These are phyloP conservation scores for Candida adriatica DNA, from an alignment of 805 yeast genomes.

Conservation along the genomic window DNA sequence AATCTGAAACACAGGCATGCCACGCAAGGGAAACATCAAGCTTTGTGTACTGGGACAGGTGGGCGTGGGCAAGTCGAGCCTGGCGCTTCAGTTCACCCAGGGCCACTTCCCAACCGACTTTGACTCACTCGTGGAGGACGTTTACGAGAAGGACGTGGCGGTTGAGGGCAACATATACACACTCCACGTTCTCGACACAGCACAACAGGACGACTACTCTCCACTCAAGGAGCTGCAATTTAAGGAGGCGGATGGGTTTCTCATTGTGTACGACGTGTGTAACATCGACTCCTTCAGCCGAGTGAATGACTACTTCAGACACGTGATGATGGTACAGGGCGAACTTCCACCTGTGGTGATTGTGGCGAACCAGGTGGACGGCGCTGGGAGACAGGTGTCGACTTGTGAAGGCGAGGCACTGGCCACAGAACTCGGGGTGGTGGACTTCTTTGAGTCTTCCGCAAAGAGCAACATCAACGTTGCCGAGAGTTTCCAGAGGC, in stretches of 20 bases:
- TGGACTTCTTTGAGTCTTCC: constrained; percentile 14
- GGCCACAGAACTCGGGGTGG: constrained; percentile 12
- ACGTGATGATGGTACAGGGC: constrained; percentile 13
- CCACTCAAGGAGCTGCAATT: constrained; percentile 48
- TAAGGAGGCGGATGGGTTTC: constrained; percentile 18
- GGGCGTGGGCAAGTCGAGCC: constrained; percentile 63
- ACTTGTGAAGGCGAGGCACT: constrained; percentile 12
- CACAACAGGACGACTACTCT: constrained; percentile 76
- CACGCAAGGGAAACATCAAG: constrained; percentile 1
- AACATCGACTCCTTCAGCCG: constrained; percentile 10
- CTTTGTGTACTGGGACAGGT: constrained; percentile 56
- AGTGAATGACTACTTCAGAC: constrained; percentile 12
- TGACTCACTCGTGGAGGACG: constrained; percentile 64
- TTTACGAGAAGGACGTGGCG: constrained; percentile 48
- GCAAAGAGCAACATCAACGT: constrained; percentile 15
- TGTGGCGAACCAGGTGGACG: constrained; percentile 16
- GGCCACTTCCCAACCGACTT: constrained; percentile 58
- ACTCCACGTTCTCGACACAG: constrained; percentile 65
- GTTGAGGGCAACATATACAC: constrained; percentile 47
- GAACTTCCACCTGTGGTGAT: constrained; percentile 16
- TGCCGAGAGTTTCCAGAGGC: constrained; percentile 11
- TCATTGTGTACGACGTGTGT: constrained; percentile 15
- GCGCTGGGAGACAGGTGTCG: constrained; percentile 9
- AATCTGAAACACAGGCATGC: not conserved
- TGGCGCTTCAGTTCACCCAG: constrained; percentile 56